Conservation (phyloP, 2,329 filamentous ascomycete species). For the Mycocentrospora acerina region DNA sequence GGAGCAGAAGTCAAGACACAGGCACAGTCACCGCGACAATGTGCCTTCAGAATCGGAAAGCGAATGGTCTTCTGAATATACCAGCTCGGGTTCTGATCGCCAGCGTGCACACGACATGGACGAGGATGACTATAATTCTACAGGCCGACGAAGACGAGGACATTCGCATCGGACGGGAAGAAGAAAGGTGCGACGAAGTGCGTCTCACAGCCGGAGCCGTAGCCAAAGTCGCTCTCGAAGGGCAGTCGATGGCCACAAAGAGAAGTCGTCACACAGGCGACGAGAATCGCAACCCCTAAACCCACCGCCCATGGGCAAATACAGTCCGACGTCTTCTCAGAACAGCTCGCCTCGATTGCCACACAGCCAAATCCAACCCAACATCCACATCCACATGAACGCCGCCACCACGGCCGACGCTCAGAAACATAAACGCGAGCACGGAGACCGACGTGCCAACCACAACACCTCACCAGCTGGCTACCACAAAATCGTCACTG, state of each 20-base stretch:
- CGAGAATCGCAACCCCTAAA: slow-evolving; percentile 13
- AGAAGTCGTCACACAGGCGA: slow-evolving; percentile 11
- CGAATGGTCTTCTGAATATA: slow-evolving; percentile 18
- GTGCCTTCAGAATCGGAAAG: slow-evolving; percentile 16
- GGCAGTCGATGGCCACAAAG: slow-evolving; percentile 8
- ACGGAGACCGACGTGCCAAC: slow-evolving; percentile 10
- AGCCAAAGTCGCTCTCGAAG: slow-evolving; percentile 12
- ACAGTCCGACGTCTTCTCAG: slow-evolving; percentile 16
- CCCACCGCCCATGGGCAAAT: slow-evolving; percentile 18
- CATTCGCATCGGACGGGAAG: slow-evolving; percentile 12
- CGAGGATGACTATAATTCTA: slow-evolving; percentile 16
- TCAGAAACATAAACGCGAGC: slow-evolving; percentile 10
- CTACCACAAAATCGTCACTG: slow-evolving; percentile 6
- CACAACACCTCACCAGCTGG: slow-evolving; percentile 10
- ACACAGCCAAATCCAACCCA: slow-evolving; percentile 13
- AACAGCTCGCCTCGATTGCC: slow-evolving; percentile 19
- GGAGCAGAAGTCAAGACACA: slow-evolving; percentile 19
- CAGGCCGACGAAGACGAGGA: slow-evolving; percentile 14
- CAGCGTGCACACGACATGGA: slow-evolving; percentile 20
- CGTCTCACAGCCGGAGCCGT: slow-evolving; percentile 11
- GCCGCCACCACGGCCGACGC: slow-evolving; percentile 11
- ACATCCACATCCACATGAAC: slow-evolving; percentile 26
- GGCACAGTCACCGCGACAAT: slow-evolving; percentile 4
- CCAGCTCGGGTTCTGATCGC: slow-evolving; percentile 14
- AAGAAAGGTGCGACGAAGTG: slow-evolving; percentile 12